Evolutionary conservation across 345 rosid genomes (phyloP).

Genomic region (Pugionium cornutum): DNA sequence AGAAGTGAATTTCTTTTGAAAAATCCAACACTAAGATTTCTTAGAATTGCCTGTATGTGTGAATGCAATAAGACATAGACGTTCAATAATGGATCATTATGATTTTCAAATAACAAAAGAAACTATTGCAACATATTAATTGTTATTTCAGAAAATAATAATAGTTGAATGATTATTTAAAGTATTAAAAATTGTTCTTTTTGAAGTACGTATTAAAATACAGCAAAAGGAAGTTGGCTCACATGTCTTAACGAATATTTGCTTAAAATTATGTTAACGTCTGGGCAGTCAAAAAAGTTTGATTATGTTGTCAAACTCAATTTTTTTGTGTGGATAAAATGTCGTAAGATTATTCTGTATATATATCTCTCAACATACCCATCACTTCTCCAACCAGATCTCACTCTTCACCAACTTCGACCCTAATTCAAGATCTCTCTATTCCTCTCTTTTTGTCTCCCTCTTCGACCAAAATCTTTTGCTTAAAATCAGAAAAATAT

Average conservation of each 20-base stretch:
- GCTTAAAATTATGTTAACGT: constrained; percentile 20
- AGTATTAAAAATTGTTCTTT: constrained; percentile 3
- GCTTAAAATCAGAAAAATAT: constrained; percentile 32
- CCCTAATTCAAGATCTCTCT: constrained; percentile 27
- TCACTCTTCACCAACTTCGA: constrained; percentile 32
- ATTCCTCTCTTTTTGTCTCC: background rate
- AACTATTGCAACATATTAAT: background rate
- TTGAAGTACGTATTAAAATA: constrained; percentile 20
- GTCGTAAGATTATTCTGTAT: constrained; percentile 30
- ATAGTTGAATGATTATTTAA: constrained; percentile 30
- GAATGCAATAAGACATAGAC: constrained; percentile 22
- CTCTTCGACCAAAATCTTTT: constrained; percentile 10
- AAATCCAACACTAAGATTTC: constrained; percentile 30
- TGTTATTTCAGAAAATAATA: constrained; percentile 22
- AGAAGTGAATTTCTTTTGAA: background rate
- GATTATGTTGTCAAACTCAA: constrained; percentile 24
- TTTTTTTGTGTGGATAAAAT: constrained; percentile 8
- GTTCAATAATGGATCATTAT: constrained; percentile 31
- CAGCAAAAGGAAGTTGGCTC: constrained; percentile 24
- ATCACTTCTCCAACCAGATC: constrained; percentile 35
- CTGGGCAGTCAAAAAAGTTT: constrained; percentile 32
- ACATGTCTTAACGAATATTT: constrained; percentile 37
- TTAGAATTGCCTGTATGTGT: constrained; percentile 17
- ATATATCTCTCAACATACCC: constrained; percentile 33
- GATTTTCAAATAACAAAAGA: constrained; percentile 14